Evolutionary conservation across 1,139 yeast species (phyloP).

Genomic region (Yarrowia galli): DNA sequence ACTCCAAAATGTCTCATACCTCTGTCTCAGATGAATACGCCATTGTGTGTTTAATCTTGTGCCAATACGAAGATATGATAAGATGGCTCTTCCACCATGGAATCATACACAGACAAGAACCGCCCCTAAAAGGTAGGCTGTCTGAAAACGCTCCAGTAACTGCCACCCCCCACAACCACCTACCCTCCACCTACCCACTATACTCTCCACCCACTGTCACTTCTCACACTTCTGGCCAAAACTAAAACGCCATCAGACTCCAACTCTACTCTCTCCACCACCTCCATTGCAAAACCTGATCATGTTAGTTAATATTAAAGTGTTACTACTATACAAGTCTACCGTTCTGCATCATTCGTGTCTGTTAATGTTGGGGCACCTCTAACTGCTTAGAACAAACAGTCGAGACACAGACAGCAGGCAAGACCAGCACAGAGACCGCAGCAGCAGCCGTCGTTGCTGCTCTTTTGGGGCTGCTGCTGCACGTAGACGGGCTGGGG

Average conservation of each 20-base stretch:
- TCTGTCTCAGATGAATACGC: neutral
- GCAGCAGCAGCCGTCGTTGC: conserved; percentile 48
- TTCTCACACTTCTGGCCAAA: too few species aligned
- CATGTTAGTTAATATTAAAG: neutral
- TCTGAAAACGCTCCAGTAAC: too few species aligned
- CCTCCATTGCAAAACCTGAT: neutral
- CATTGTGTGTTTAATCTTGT: conserved; percentile 6
- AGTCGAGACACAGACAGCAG: conserved; percentile 48
- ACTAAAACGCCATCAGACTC: too few species aligned
- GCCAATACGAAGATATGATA: neutral
- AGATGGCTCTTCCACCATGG: too few species aligned
- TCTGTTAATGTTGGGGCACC: too few species aligned
- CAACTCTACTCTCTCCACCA: neutral
- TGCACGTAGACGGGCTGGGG: conserved; percentile 46
- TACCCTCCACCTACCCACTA: too few species aligned
- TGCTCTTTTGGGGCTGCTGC: conserved; percentile 45
- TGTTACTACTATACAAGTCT: conserved; percentile 37
- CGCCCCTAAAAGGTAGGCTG: too few species aligned
- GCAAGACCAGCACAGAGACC: conserved; percentile 50
- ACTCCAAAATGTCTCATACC: neutral
- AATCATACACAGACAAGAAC: too few species aligned
- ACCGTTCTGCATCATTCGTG: neutral
- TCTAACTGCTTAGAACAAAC: conserved; percentile 40
- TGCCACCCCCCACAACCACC: too few species aligned
- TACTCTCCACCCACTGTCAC: too few species aligned